These are phyloP conservation scores for Cucumis variabilis DNA, from an alignment of 331 rosid species.

Conservation along the genomic window DNA sequence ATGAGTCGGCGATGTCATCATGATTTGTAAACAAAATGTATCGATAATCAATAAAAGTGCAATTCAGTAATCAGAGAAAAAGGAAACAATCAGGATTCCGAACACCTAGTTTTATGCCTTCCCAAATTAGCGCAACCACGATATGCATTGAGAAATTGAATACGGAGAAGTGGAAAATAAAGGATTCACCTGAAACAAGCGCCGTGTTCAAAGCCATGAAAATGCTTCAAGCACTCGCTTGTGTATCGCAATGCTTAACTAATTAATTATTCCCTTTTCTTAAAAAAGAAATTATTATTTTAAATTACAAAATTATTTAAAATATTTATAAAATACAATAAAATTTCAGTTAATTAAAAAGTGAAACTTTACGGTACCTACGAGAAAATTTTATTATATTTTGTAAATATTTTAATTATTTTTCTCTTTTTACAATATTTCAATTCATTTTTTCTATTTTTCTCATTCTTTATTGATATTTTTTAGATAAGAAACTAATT, in stretches of 20 bases:
- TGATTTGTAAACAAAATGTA: background rate
- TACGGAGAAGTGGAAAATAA: background rate
- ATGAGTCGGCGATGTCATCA: background rate
- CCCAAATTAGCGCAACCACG: background rate
- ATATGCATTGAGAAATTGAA: slow-evolving; percentile 10
- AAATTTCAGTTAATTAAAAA: no score
- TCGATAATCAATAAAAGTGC: background rate
- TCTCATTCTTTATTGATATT: no score
- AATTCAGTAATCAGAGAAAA: background rate
- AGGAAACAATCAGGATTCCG: background rate
- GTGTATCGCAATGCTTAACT: background rate
- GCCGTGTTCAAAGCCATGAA: slow-evolving; percentile 1
- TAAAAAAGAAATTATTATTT: no score
- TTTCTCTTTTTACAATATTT: no score
- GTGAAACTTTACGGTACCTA: no score
- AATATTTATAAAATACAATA: no score
- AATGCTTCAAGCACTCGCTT: background rate
- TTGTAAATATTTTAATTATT: no score
- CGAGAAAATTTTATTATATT: no score
- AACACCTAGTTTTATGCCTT: background rate
- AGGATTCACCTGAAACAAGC: slow-evolving; percentile 23
- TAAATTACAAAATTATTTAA: no score
- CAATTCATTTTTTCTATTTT: no score
- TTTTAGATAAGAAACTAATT: no score
- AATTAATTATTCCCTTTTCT: background rate